Percentiles rank a stretch among this genome's conserved stretches.
Evolutionary conservation across 1,284 basidiomycete species (phyloP).

Genomic region (Ustilago shanxiensis): DNA sequence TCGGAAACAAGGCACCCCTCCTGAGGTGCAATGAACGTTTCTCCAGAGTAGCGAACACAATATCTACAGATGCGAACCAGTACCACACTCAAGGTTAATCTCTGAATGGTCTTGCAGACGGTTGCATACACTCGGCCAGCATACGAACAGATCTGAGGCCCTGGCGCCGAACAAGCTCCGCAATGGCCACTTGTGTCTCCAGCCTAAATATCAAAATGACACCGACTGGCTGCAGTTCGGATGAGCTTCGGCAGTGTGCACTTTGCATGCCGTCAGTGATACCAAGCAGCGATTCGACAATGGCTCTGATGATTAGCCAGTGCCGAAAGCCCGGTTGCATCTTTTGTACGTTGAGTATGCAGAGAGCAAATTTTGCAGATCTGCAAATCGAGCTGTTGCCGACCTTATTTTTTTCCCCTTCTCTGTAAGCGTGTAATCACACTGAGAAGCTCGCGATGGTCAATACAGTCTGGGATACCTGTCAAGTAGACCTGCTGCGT

Average conservation of each 20-base stretch:
- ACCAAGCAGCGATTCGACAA: too few relatives aligned
- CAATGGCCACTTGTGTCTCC: not conserved
- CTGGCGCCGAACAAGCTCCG: not conserved
- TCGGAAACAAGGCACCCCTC: too few relatives aligned
- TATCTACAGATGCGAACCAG: not conserved
- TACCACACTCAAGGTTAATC: not conserved
- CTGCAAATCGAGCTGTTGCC: not conserved
- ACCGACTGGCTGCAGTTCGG: not conserved
- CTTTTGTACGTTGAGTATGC: not conserved
- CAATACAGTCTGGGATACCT: not conserved
- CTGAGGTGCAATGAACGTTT: too few relatives aligned
- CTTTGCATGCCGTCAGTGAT: too few relatives aligned
- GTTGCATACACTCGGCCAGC: too few relatives aligned
- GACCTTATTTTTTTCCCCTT: too few relatives aligned
- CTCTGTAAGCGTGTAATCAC: not conserved
- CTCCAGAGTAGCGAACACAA: too few relatives aligned
- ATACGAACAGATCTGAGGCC: too few relatives aligned
- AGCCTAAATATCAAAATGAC: not conserved
- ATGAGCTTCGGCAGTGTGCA: constrained; percentile 6
- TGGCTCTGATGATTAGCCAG: not conserved
- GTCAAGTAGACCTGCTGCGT: constrained; percentile 2
- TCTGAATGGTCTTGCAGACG: too few relatives aligned
- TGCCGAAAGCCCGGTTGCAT: not conserved
- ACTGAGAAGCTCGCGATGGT: constrained; percentile 3
- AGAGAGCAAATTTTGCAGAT: constrained; percentile 7